These are phyloP conservation scores for Triangularia setosa DNA, from an alignment of 2,329 filamentous ascomycete genomes.

Conservation along the genomic window DNA sequence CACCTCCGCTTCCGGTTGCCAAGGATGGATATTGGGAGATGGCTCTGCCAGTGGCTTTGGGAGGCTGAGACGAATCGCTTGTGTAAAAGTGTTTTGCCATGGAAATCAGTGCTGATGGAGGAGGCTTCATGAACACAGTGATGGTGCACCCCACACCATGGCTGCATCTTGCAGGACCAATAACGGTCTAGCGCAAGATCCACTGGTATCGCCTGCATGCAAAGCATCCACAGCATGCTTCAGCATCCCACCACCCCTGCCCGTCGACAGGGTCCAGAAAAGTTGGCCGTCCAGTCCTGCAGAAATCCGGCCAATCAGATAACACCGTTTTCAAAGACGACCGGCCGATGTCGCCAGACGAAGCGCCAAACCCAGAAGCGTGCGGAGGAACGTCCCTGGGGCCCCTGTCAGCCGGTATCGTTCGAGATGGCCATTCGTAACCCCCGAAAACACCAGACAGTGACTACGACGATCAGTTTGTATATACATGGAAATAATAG, in stretches of 20 bases:
- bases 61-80: conserved; percentile 8
- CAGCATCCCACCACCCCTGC: conserved; percentile 24
- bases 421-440: conserved; percentile 8
- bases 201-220: conserved; percentile 28
- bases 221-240: conserved; percentile 21
- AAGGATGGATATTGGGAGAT: neutral
- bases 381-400: conserved; percentile 10
- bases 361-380: conserved; percentile 1
- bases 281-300: conserved; percentile 20
- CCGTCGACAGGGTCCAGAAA: conserved; percentile 8
- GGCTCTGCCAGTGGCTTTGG: neutral
- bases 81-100: conserved; percentile 22
- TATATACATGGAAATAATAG: neutral
- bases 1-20: conserved; percentile 13
- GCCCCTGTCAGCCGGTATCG: conserved; percentile 19
- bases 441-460: neutral
- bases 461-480: neutral
- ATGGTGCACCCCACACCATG: conserved; percentile 25
- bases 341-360: conserved; percentile 28
- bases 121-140: conserved; percentile 15
- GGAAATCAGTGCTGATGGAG: neutral
- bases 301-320: conserved; percentile 25
- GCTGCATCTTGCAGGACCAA: conserved; percentile 22
- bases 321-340: conserved; percentile 26
- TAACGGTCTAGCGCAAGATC: conserved; percentile 24